These are phyloP conservation scores for Paradendryphiella salina DNA, from an alignment of 2,329 filamentous ascomycete species.

Conservation along the genomic window DNA sequence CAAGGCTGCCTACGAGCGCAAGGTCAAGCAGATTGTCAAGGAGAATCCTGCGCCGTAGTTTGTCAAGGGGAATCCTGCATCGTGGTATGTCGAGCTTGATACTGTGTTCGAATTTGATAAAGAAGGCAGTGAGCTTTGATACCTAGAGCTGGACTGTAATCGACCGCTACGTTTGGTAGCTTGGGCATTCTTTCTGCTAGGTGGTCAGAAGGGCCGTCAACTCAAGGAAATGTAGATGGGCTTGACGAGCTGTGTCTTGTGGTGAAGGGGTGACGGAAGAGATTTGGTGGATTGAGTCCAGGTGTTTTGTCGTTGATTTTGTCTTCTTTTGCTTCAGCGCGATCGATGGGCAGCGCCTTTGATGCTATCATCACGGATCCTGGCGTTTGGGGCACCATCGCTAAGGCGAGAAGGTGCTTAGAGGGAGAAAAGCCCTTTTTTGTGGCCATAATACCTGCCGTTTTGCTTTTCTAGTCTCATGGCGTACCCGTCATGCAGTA, in stretches of 20 bases:
- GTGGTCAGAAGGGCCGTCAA: not conserved
- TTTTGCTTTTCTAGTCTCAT: not conserved
- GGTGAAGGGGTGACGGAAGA: not conserved
- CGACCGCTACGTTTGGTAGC: no score
- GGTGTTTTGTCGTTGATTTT: not conserved
- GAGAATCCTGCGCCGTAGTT: slow-evolving; percentile 78
- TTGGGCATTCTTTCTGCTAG: no score
- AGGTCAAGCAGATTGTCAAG: slow-evolving; percentile 81
- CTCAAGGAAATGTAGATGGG: not conserved
- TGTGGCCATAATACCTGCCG: slow-evolving; percentile 8
- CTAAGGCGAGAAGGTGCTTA: not conserved
- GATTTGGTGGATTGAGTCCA: not conserved
- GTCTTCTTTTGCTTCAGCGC: not conserved
- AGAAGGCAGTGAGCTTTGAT: not conserved
- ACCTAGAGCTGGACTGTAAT: no score
- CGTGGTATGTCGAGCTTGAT: no score
- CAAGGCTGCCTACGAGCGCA: slow-evolving; percentile 80
- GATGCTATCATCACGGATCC: not conserved
- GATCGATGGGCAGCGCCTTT: not conserved
- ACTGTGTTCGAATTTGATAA: not conserved
- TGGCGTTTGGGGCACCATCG: slow-evolving; percentile 5
- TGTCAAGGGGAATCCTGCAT: not conserved
- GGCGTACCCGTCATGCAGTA: not conserved
- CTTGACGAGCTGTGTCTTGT: not conserved
- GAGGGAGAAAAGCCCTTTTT: not conserved